Evolutionary conservation across 306 rosid genomes (phyloP).

Genomic region (Malus sylvestris): DNA sequence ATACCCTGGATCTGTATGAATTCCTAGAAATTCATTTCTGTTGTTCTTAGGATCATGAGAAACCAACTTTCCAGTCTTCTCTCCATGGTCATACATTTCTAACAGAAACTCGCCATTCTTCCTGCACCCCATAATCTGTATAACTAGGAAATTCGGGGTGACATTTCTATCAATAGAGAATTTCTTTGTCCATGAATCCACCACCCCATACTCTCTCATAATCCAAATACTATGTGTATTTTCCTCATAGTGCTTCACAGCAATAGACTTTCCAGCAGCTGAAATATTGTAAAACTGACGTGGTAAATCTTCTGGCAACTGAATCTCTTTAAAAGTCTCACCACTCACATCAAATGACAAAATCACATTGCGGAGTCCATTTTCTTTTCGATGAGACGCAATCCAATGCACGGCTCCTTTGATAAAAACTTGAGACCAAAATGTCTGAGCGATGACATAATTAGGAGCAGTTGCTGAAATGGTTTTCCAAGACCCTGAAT

Average conservation of each 20-base stretch:
- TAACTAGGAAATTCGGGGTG: background rate
- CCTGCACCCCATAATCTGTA: background rate
- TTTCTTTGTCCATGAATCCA: slow-evolving; percentile 13
- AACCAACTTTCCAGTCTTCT: slow-evolving; percentile 2
- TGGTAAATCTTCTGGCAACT: background rate
- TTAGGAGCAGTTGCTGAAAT: background rate
- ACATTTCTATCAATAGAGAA: background rate
- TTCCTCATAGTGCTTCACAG: background rate
- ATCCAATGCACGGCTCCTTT: slow-evolving; percentile 9
- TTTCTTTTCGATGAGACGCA: background rate
- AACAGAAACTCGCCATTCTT: background rate
- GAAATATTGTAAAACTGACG: background rate
- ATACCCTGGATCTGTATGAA: background rate
- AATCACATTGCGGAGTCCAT: background rate
- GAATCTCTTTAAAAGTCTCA: background rate
- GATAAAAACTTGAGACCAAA: background rate
- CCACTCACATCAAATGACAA: background rate
- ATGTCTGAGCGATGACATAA: background rate
- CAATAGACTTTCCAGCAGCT: background rate
- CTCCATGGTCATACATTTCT: background rate
- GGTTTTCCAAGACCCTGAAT: background rate
- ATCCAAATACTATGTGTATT: background rate
- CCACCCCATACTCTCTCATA: slow-evolving; percentile 8
- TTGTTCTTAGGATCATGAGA: background rate
- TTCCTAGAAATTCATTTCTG: background rate